Conservation (phyloP, 2,329 filamentous ascomycete genomes). For the Fusarium phyllophilum region DNA sequence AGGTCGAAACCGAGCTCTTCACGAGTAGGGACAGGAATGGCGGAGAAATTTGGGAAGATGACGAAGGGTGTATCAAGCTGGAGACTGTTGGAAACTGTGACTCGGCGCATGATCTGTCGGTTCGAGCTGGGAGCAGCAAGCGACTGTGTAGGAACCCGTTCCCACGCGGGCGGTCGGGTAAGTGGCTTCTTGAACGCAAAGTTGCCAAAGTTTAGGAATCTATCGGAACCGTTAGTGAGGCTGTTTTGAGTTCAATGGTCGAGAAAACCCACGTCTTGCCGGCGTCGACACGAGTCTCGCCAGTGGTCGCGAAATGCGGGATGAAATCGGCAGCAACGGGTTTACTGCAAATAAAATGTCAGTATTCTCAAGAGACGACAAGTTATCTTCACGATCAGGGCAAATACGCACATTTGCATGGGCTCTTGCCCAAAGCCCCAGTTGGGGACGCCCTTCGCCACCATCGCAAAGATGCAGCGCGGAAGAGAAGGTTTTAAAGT, state of each 20-base stretch:
- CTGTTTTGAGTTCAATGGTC: neutral
- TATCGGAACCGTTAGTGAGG: slow-evolving; percentile 27
- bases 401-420: slow-evolving; percentile 33
- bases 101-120: slow-evolving; percentile 49
- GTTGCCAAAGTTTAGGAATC: slow-evolving; percentile 39
- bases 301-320: slow-evolving; percentile 40
- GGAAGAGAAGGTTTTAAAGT: slow-evolving; percentile 33
- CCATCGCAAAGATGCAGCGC: slow-evolving; percentile 43
- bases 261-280: slow-evolving; percentile 31
- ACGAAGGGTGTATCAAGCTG: neutral
- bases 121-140: slow-evolving; percentile 37
- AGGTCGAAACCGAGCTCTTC: slow-evolving; percentile 20
- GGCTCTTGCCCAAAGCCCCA: slow-evolving; percentile 39
- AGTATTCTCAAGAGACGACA: slow-evolving; percentile 5
- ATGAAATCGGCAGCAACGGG: slow-evolving; percentile 40
- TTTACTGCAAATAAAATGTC: slow-evolving; percentile 35
- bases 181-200: slow-evolving; percentile 23
- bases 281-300: slow-evolving; percentile 6
- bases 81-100: slow-evolving; percentile 27
- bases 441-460: slow-evolving; percentile 32
- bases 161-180: slow-evolving; percentile 46
- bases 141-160: slow-evolving; percentile 44
- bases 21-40: neutral
- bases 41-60: neutral
- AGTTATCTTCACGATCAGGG: too few species aligned